A percentile compares a stretch with the other conserved stretches of the same genome.
These are phyloP conservation scores for Colletotrichum nymphaeae DNA, from an alignment of 2,329 filamentous ascomycete genomes.

Conservation along the genomic window DNA sequence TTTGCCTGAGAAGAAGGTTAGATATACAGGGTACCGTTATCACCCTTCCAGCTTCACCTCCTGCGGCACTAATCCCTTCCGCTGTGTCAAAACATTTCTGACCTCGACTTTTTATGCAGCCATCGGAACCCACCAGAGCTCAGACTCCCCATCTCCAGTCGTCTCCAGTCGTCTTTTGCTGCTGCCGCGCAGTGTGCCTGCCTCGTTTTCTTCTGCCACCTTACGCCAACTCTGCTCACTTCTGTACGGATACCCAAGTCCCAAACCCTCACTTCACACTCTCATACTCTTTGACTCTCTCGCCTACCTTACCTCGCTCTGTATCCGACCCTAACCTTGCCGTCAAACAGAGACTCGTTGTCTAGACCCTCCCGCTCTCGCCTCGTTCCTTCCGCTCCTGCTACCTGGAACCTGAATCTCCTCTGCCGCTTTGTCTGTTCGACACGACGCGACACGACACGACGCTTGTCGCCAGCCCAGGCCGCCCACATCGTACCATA, in stretches of 20 bases:
- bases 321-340: conserved; percentile 17
- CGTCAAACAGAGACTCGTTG: conserved; percentile 11
- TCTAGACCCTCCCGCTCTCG: conserved; percentile 6
- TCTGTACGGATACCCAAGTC: not conserved
- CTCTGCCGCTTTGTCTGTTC: conserved; percentile 1
- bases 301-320: not conserved
- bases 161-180: conserved; percentile 14
- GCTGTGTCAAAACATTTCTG: conserved; percentile 53
- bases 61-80: conserved; percentile 52
- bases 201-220: conserved; percentile 18
- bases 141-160: conserved; percentile 28
- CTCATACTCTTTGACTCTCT: not conserved
- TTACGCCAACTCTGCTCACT: not conserved
- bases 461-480: conserved; percentile 10
- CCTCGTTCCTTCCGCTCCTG: not conserved
- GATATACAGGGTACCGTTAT: conserved; percentile 36
- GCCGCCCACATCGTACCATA: conserved; percentile 12
- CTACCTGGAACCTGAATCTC: not conserved
- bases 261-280: too few relatives aligned
- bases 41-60: conserved; percentile 42
- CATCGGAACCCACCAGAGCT: conserved; percentile 41
- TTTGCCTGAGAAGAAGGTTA: conserved; percentile 35
- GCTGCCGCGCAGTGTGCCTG: conserved; percentile 26
- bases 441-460: conserved; percentile 13
- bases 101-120: conserved; percentile 48